Percentiles rank a stretch among this genome's conserved stretches.
Evolutionary conservation across 1,284 basidiomycete genomes (phyloP).

Genomic region (Cutaneotrichosporon curvatum): DNA sequence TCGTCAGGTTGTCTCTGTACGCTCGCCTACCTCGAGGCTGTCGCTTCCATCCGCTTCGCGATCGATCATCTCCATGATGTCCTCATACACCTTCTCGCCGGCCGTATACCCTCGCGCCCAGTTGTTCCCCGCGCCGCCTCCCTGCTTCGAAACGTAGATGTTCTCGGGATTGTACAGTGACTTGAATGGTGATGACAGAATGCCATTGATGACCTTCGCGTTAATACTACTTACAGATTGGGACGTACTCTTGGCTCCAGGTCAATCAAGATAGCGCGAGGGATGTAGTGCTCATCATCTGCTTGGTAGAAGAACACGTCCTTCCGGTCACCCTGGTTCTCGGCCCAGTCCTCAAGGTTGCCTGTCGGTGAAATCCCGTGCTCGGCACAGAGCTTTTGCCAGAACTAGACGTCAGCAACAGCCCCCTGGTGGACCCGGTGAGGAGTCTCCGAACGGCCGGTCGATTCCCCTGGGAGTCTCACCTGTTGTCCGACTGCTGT

Average conservation of each 20-base stretch:
- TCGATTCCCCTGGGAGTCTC: neutral
- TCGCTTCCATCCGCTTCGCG: conserved; percentile 97
- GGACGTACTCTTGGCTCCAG: conserved; percentile 84
- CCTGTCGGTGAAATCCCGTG: conserved; percentile 92
- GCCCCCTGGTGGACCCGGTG: neutral
- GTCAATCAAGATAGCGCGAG: conserved; percentile 91
- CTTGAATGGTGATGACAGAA: conserved; percentile 82
- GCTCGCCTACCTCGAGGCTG: conserved; percentile 71
- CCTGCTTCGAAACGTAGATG: conserved; percentile 89
- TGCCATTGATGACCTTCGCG: conserved; percentile 89
- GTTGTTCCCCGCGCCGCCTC: conserved; percentile 97
- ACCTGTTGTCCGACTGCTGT: conserved; percentile 19
- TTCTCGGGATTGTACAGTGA: conserved; percentile 98
- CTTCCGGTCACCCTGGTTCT: conserved; percentile 82
- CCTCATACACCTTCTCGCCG: conserved; percentile 89
- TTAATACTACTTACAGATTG: neutral
- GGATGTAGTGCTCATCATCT: conserved; percentile 98
- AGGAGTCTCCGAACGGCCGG: neutral
- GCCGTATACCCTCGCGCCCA: conserved; percentile 93
- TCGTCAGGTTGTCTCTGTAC: neutral
- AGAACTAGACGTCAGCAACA: conserved; percentile 53
- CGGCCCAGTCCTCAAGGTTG: conserved; percentile 88
- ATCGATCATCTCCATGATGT: conserved; percentile 99
- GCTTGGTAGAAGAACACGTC: conserved; percentile 99
- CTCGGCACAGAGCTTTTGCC: conserved; percentile 91